A percentile compares a stretch with the other conserved stretches of the same genome.
Evolutionary conservation across 164 flowering plant species (phyloP).

Genomic region (Akebia trifoliata): DNA sequence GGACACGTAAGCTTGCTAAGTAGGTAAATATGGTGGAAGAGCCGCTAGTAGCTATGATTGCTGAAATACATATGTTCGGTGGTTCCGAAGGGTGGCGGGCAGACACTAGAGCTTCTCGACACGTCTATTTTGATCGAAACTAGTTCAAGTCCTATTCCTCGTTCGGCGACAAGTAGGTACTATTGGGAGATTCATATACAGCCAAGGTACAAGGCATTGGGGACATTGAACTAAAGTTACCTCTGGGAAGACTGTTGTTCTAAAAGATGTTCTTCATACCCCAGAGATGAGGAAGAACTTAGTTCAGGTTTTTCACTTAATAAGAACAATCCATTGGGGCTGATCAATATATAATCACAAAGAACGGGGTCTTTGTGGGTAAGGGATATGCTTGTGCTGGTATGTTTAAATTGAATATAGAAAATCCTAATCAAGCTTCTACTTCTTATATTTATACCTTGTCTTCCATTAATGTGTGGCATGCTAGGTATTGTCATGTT

Average conservation of each 20-base stretch:
- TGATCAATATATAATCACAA: neutral
- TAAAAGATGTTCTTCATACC: neutral
- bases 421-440: no score
- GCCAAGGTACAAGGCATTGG: neutral
- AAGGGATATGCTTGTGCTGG: neutral
- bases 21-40: neutral
- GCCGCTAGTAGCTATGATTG: neutral
- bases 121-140: neutral
- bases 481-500: no score
- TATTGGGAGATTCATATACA: neutral
- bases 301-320: neutral
- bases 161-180: neutral
- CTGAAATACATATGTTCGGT: neutral
- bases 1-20: no score
- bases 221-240: neutral
- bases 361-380: neutral
- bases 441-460: no score
- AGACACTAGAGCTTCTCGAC: neutral
- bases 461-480: no score
- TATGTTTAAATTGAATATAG: neutral
- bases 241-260: neutral
- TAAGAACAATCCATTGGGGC: neutral
- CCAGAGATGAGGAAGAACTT: constrained; percentile 1
- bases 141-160: neutral
- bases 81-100: constrained; percentile 1